Base-by-base conservation (phyloP, 345 rosid species). In the Gossypium mustelinum region DNA sequence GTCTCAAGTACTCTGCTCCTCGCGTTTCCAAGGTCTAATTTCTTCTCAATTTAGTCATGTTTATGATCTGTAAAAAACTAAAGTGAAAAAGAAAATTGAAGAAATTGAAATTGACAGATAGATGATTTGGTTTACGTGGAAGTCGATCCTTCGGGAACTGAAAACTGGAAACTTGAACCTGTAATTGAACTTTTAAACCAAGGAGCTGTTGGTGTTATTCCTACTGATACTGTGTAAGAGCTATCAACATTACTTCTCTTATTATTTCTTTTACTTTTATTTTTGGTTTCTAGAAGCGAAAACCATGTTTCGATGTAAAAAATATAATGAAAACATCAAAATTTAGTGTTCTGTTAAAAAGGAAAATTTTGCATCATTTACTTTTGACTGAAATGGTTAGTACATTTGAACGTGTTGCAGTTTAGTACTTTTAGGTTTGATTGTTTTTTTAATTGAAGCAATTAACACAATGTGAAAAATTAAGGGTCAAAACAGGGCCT, bases 161-260 rank as follows among this genome's bases (percentile, higher is more conserved):
- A 92, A 78, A 75, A 76, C 29, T 92, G 97, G 97, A 89, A 88
- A 76, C 78, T 92, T 74, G 87, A 88, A 64, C 86, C 92, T 2
- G 81, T 92, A 16, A 64, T 90, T 54, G 85, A 88, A 9, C 92
- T 92, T 62, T 77, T 94, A 83, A 92, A 87, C 43, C 77, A 86
- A 79, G 97, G 97, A 80, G 98, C 97, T 77, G 97, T 94, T 65
- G 98, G 97, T 34, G 92, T 92, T 76, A 87, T 94, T 70, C 97
- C 98, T 68, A 94, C 98, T 20, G 98, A 94, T 57, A 92, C 97
- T 2, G 81, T 91, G 92, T 94, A 84, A 72, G 83, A 9, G 13
- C 47, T 39, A 17, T 16, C 4, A 9, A n/a, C 0, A 34, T n/a
- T 65, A 8, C 48, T 72, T 3, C 34, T 3, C 48, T 29, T 7